Evolutionary conservation across 2,329 filamentous ascomycete genomes (phyloP).

Genomic region (Pseudogymnoascus sp.): DNA sequence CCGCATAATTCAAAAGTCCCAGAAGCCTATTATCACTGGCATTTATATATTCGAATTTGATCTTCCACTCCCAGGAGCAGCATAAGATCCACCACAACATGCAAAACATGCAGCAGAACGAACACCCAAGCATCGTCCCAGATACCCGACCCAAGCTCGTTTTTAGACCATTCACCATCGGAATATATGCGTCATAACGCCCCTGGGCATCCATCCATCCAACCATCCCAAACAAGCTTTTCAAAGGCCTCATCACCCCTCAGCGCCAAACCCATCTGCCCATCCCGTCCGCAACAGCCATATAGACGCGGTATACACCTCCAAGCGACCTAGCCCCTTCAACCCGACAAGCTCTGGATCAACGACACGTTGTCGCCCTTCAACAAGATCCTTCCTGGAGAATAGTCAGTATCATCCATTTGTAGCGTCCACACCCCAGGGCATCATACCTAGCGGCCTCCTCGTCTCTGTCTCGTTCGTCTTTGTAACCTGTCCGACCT

Average conservation of each 20-base stretch:
- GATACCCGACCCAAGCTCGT: neutral
- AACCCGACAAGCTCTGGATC: slow-evolving; percentile 41
- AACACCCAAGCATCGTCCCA: neutral
- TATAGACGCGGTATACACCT: neutral
- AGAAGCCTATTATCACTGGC: neutral
- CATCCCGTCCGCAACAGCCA: neutral
- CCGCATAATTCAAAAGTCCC: neutral
- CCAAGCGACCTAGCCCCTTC: slow-evolving; percentile 11
- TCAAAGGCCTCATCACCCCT: neutral
- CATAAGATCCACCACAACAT: neutral
- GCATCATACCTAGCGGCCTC: slow-evolving; percentile 64
- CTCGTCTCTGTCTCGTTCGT: slow-evolving; percentile 65
- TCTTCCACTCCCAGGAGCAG: neutral
- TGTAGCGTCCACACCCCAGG: slow-evolving; percentile 19
- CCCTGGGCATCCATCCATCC: neutral
- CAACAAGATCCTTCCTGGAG: slow-evolving; percentile 54
- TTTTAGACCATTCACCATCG: neutral
- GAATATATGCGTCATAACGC: neutral
- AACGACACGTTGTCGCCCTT: slow-evolving; percentile 63
- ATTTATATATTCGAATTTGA: neutral
- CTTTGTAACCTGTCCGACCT: slow-evolving; percentile 81
- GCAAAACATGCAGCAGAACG: neutral
- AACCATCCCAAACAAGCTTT: neutral
- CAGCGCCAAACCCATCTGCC: neutral
- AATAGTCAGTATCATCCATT: neutral